Base-by-base conservation (phyloP, 331 rosid species). In the Saraca asoca region DNA sequence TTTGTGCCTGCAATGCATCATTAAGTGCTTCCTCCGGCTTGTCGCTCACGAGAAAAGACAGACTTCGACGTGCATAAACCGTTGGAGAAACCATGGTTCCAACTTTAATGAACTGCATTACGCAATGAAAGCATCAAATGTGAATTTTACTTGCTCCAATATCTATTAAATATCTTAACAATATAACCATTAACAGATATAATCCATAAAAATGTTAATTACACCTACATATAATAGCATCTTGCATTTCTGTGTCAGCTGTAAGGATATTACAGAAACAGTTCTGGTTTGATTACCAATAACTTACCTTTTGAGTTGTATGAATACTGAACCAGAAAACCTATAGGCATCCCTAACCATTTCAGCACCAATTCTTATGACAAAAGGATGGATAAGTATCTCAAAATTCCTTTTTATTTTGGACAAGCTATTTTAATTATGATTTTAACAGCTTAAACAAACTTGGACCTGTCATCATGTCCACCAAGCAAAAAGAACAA, bases 81-180 rank as follows among this genome's bases (percentile, higher is more conserved):
- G 93, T 94, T 0, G 99, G 97, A 37, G 96, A 90, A 52, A 80
- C 73, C 97, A 86, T 88, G 45, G 92, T 88, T 66, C 97, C 97
- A 51, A 76, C 95, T 0, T 77, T 85, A 31, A 90, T 86, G 81
- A 94, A 85, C 97, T 94, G 91, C 78, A 71, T 68, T 43, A 55
- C 55, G 60, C 7, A 42, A 46, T 5, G 15, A 81, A 80, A 57
- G 51, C 62, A 64, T 84, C 67, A 83, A 77, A 48, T 16, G 52
- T 43, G 67, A n/a, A 19, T 51, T 62, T 7, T 18, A 57, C 62
- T 52, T 73, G 39, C 31, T 60, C 78, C 53, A 24, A 64, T 58
- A 48, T 56, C 16, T 44, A 34, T 52, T 0, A 16, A 12, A 5
- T 17, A 41, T 41, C 15, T 68, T 51, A 31, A 29, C n/a, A 49